Conservation (phyloP, 495 filamentous ascomycete genomes). For the Penicillium pancosmium region DNA sequence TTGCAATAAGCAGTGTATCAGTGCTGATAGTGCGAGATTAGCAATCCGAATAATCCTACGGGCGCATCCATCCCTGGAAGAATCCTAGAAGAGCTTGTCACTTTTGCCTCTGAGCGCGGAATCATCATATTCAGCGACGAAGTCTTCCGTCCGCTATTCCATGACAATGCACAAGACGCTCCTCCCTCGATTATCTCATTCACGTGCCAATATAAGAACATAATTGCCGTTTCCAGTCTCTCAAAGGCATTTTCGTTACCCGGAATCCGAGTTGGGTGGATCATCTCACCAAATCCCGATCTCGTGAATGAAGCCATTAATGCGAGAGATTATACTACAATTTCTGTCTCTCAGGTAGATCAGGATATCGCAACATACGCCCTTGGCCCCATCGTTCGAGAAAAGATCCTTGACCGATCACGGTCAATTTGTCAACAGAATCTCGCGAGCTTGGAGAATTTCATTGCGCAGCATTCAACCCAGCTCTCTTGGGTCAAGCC, state of each 20-base stretch:
- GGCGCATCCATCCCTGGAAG: constrained; percentile 63
- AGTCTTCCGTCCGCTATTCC: constrained; percentile 81
- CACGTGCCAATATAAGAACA: constrained; percentile 59
- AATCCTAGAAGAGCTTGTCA: constrained; percentile 58
- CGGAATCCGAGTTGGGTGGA: constrained; percentile 77
- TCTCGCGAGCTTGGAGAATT: constrained; percentile 59
- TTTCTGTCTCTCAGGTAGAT: constrained; percentile 76
- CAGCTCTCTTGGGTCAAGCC: constrained; percentile 68
- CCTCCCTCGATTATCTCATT: constrained; percentile 68
- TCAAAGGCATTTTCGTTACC: constrained; percentile 81
- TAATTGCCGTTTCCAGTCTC: constrained; percentile 68
- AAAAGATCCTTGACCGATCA: constrained; percentile 60
- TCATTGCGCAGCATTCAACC: constrained; percentile 58
- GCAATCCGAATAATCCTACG: constrained; percentile 84
- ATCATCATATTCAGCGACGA: constrained; percentile 75
- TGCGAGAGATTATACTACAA: constrained; percentile 76
- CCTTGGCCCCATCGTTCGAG: constrained; percentile 56
- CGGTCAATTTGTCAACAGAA: constrained; percentile 68
- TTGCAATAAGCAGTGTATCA: neutral
- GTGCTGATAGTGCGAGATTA: constrained; percentile 26
- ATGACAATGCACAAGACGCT: constrained; percentile 53
- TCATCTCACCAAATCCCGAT: constrained; percentile 59
- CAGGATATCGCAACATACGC: constrained; percentile 73
- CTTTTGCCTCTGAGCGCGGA: constrained; percentile 56
- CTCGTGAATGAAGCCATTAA: constrained; percentile 60